phyloP scores from a whole-genome alignment of 2,329 filamentous ascomycete genomes.

The Hymenoscyphus albidus region DNA sequence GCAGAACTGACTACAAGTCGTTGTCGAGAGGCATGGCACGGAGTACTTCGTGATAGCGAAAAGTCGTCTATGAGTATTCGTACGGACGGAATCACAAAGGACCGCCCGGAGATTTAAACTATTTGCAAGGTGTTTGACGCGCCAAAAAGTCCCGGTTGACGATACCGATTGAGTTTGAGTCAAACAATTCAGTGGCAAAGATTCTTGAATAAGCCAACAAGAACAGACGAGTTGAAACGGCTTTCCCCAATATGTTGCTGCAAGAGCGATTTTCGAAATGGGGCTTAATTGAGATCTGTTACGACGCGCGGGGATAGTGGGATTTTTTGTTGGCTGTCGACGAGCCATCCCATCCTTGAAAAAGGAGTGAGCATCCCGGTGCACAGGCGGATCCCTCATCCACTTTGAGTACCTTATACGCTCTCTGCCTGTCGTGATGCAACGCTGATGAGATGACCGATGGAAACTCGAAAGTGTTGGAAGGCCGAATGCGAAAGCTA shows the following conservation, averaged over 20 bases:
- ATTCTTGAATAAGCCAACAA: background rate
- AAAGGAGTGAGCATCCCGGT: background rate
- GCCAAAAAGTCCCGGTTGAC: background rate
- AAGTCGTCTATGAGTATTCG: no score
- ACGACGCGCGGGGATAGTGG: background rate
- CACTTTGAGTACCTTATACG: background rate
- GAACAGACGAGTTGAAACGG: background rate
- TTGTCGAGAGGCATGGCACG: no score
- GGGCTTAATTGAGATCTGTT: background rate
- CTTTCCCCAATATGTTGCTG: background rate
- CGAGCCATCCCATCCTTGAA: background rate
- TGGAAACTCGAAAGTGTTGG: background rate
- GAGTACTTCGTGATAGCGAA: no score
- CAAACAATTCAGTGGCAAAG: background rate
- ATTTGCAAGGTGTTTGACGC: background rate
- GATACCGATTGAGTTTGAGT: conserved; percentile 1
- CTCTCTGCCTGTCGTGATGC: background rate
- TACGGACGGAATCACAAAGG: background rate
- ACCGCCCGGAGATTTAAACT: background rate
- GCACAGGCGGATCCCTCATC: background rate
- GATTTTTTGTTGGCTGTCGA: background rate
- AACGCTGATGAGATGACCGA: background rate
- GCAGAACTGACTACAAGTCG: background rate
- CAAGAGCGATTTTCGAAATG: background rate
- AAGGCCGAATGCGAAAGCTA: background rate